Evolutionary conservation across 2,329 filamentous ascomycete species (phyloP).

Genomic region (Sarocladium brachiariae): DNA sequence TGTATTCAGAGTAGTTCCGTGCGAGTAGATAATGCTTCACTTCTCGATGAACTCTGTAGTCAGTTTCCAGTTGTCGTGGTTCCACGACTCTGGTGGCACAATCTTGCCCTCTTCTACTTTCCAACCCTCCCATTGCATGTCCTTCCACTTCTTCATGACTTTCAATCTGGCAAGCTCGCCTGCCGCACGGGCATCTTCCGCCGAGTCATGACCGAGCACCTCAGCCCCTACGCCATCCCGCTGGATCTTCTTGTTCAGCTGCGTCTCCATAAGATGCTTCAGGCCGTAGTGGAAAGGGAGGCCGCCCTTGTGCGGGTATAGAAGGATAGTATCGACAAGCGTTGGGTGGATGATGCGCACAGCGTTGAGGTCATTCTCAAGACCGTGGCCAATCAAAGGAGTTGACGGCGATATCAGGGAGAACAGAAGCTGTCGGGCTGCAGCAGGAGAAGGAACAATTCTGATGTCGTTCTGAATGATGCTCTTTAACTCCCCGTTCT

Average conservation of each 20-base stretch:
- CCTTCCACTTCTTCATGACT: conserved; percentile 63
- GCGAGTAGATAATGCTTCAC: not conserved
- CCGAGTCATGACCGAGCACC: conserved; percentile 74
- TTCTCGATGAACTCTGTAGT: conserved; percentile 8
- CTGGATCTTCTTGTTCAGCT: conserved; percentile 74
- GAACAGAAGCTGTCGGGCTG: conserved; percentile 72
- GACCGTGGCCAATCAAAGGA: conserved; percentile 82
- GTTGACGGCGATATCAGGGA: conserved; percentile 67
- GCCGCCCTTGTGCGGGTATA: conserved; percentile 73
- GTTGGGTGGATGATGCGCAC: conserved; percentile 77
- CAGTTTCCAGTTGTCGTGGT: not conserved
- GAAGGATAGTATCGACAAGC: conserved; percentile 76
- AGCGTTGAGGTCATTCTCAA: conserved; percentile 92
- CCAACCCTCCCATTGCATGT: conserved; percentile 63
- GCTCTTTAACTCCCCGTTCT: conserved; percentile 21
- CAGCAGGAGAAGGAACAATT: conserved; percentile 68
- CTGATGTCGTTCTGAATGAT: conserved; percentile 44
- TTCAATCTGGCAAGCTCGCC: conserved; percentile 75
- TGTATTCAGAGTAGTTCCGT: too few relatives aligned
- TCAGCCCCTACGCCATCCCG: conserved; percentile 50
- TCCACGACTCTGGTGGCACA: conserved; percentile 26
- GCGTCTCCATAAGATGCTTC: conserved; percentile 63
- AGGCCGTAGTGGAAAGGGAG: conserved; percentile 73
- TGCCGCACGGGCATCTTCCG: conserved; percentile 83
- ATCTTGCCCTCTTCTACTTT: conserved; percentile 43